Conservation (phyloP, 2,329 filamentous ascomycete genomes). For the Daldinia sp. region DNA sequence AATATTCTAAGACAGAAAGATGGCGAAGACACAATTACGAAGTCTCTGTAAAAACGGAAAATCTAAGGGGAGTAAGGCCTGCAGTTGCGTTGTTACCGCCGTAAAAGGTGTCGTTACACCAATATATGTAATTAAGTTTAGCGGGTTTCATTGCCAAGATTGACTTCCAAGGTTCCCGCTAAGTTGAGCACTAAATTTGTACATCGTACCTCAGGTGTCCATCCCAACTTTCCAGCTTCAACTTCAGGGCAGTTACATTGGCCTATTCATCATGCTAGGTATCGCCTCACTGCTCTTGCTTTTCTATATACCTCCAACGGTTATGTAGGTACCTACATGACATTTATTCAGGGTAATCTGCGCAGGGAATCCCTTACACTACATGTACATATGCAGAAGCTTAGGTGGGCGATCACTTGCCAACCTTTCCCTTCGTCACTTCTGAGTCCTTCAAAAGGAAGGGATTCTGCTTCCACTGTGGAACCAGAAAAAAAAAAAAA, state of each 20-base stretch:
- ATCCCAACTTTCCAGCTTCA: slow-evolving; percentile 5
- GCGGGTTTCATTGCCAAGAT: slow-evolving; percentile 35
- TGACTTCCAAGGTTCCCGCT: slow-evolving; percentile 4
- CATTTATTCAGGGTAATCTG: not conserved
- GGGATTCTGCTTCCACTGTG: slow-evolving; percentile 14
- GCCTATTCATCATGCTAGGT: not conserved
- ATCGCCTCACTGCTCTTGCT: slow-evolving; percentile 26
- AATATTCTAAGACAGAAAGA: slow-evolving; percentile 5
- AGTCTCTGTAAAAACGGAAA: not conserved
- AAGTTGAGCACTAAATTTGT: slow-evolving; percentile 7
- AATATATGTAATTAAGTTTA: slow-evolving; percentile 30
- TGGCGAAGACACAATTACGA: slow-evolving; percentile 1
- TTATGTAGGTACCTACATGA: not conserved
- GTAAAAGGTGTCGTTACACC: slow-evolving; percentile 17
- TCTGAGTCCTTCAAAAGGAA: slow-evolving; percentile 1
- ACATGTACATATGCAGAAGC: not conserved
- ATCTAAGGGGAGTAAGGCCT: not conserved
- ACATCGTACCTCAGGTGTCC: not conserved
- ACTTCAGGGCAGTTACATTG: slow-evolving; percentile 14
- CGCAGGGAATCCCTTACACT: slow-evolving; percentile 30
- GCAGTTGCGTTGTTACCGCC: slow-evolving; percentile 10
- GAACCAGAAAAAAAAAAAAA: slow-evolving; percentile 22
- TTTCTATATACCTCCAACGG: slow-evolving; percentile 16
- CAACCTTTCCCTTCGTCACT: slow-evolving; percentile 14
- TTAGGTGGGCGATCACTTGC: slow-evolving; percentile 8